Evolutionary conservation across 768 basidiomycete genomes (phyloP), one percentile per base, ranked within the genome.

Genomic region (Amanita molliuscula): DNA sequence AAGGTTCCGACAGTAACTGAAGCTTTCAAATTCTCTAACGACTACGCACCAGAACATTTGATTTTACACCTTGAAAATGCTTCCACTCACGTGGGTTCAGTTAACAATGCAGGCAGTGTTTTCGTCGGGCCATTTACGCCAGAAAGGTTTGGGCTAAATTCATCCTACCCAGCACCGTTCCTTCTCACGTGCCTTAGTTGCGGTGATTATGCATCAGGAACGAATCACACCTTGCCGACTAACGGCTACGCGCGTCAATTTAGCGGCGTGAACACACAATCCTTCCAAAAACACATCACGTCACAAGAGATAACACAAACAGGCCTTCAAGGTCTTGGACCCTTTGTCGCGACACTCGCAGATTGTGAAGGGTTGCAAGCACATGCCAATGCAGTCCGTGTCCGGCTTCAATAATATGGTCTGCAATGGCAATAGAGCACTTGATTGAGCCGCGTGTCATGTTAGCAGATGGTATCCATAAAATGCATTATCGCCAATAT

Each of bases 251-350:
- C 96, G 20, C 82, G 91, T 44, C 96, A 98, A 63, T 99, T 94
- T 72, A 96, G 93, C 57, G 96, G 96, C 4, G 96, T 99, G 57
- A 97, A 95, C 70, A 97, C 95, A 0, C 72, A 79, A 7, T 93
- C 92, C 1, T 99, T 98, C 85, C 94, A 97, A 63, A 99, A 99
- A 67, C 88, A 98, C 64, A 97, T 98, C 58, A 99, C 96, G 11
- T 93, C 91, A 4, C 96, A 98, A 64, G 88, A 96, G 63, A 78
- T 98, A 20, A 87, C 92, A 8, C 64, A 72, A 15, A 79, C 75
- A 5, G 96, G 96, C 13, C 71, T 99, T 49, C 72, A 73, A 57
- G 69, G 57, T 10, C 73, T 99, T 28, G 96, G 96, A 3, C 96
- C 96, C 9, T 69, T 85, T 10, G 95, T 98, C 4, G 84, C 77